Base-by-base conservation (phyloP, 495 filamentous ascomycete genomes). In the Aspergillus biplanus region DNA sequence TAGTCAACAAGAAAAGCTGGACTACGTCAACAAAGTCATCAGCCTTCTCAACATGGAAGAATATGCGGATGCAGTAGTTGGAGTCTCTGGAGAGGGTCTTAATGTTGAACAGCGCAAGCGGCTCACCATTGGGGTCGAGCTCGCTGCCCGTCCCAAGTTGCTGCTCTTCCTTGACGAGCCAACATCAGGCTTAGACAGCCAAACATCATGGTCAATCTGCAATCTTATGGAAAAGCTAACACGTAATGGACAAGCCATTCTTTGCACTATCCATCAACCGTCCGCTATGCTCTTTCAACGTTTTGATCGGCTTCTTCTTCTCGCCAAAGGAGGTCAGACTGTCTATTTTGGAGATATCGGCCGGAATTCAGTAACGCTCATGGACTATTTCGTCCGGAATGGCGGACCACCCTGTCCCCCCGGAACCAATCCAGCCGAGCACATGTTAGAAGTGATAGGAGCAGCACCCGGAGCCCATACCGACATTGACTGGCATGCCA, bases 241-340 rank as follows among this genome's bases (percentile, higher is more conserved):
- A 46, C 86, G 89, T 72, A 87, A 83, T 64, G 91, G 91, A 33
- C 91, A 93, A 69, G 91, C 92, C 35, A 88, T 96, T 71, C 85
- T 96, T 4, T 93, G 90, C 73, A 96, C 92, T 6, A 96, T 97
- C 64, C 92, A 97, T 76, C 92, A 97, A 70, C 91, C 91, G 1
- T 92, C 89, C 0, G 90, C 91, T 55, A 89, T 93, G 77, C 80
- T 97, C 53, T 95, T 97, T 78, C 88, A 94, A 69, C 86, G 90
- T 55, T 97, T 97, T 70, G 92, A 97, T 71, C 84, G 89, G 15
- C 78, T 97, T 8, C 76, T 93, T 21, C 90, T 94, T 74, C 78
- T 95, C 52, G 85, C 85, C 7, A 86, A 83, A 58, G 91, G 89
- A 42, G 91, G 91, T 37, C 83, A 81, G 62, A 89, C 89, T 0